Conservation (phyloP, 805 yeast genomes). For the Schizosaccharomyces lindneri region DNA sequence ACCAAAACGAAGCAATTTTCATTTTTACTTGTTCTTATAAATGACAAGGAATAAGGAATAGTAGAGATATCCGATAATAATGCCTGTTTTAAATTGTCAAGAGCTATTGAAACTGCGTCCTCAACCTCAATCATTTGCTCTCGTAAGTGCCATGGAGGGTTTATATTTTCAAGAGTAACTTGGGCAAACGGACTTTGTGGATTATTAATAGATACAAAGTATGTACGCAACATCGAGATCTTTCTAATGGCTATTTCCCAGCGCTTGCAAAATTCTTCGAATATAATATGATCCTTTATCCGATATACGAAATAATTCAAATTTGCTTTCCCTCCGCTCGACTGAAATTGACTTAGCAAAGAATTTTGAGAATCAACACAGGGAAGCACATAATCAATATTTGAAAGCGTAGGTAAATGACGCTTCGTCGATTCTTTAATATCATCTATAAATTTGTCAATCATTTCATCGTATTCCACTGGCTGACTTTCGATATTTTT, state of each 20-base stretch:
- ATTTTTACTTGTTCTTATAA: neutral
- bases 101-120: neutral
- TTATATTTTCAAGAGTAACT: constrained; percentile 1
- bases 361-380: constrained; percentile 8
- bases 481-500: neutral
- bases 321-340: constrained; percentile 5
- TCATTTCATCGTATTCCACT: neutral
- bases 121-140: neutral
- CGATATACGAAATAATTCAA: constrained; percentile 5
- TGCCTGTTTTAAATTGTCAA: neutral
- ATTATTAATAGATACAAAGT: constrained; percentile 5
- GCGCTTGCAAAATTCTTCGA: neutral
- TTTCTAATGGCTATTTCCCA: constrained; percentile 4
- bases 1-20: neutral
- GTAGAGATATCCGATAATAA: neutral
- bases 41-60: neutral
- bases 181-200: constrained; percentile 7
- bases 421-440: neutral
- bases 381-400: constrained; percentile 4
- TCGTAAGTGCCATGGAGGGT: neutral
- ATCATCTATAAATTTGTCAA: neutral
- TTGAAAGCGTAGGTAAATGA: neutral
- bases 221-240: constrained; percentile 7
- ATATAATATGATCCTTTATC: constrained; percentile 4
- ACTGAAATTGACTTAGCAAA: constrained; percentile 6